These are phyloP conservation scores for Cladosporium sp. DNA, from an alignment of 2,329 filamentous ascomycete species.

Conservation along the genomic window DNA sequence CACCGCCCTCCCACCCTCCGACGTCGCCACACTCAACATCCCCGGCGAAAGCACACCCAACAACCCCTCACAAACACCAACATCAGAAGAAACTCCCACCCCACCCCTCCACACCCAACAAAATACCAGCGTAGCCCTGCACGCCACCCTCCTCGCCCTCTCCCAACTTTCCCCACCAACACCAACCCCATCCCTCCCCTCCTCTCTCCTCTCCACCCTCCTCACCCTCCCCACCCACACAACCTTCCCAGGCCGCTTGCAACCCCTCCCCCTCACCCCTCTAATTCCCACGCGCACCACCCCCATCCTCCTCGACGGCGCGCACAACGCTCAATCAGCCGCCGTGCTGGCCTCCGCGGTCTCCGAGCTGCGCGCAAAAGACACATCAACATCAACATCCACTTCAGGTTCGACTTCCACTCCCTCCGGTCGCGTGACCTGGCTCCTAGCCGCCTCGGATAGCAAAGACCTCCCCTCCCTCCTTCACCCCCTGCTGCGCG, in stretches of 20 bases:
- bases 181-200: not conserved
- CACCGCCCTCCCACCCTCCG: not conserved
- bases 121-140: slow-evolving; percentile 23
- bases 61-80: not conserved
- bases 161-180: not conserved
- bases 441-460: slow-evolving; percentile 78
- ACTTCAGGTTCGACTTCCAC: too few species aligned
- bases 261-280: slow-evolving; percentile 54
- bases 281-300: slow-evolving; percentile 49
- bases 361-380: slow-evolving; percentile 50
- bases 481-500: slow-evolving; percentile 61
- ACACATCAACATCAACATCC: too few species aligned
- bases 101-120: slow-evolving; percentile 9
- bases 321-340: slow-evolving; percentile 86
- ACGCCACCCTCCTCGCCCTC: slow-evolving; percentile 23
- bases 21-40: not conserved
- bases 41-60: not conserved
- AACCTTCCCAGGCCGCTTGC: slow-evolving; percentile 63
- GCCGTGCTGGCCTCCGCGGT: slow-evolving; percentile 66
- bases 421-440: slow-evolving; percentile 73
- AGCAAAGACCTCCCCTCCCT: slow-evolving; percentile 55
- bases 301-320: slow-evolving; percentile 75
- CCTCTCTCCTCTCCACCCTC: slow-evolving; percentile 4
- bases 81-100: too few species aligned
- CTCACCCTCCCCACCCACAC: slow-evolving; percentile 11